phyloP scores from a whole-genome alignment of 2,329 filamentous ascomycete species.

The Aspergillus ibericus region DNA sequence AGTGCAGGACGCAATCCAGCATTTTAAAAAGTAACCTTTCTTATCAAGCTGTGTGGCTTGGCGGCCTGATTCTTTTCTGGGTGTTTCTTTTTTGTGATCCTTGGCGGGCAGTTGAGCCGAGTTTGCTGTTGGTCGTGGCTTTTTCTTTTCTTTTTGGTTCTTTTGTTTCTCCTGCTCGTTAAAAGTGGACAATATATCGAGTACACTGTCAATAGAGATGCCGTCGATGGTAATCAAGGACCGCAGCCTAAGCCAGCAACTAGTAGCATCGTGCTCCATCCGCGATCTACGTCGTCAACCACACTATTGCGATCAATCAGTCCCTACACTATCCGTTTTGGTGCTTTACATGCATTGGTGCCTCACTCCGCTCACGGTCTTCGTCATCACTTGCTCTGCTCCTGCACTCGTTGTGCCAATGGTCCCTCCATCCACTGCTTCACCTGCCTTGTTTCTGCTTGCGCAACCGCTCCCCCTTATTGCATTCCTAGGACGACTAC shows the following conservation, averaged over 20 bases:
- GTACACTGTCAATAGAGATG: too few relatives aligned
- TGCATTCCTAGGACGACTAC: too few relatives aligned
- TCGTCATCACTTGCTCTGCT: background rate
- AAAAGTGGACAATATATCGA: background rate
- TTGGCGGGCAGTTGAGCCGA: background rate
- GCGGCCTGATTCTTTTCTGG: background rate
- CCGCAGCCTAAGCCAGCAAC: too few relatives aligned
- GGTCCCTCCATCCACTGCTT: background rate
- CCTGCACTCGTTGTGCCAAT: background rate
- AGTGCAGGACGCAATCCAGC: background rate
- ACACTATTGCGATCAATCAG: constrained; percentile 1
- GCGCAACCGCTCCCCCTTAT: background rate
- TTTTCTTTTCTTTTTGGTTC: background rate
- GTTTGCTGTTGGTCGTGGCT: background rate
- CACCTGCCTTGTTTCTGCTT: background rate
- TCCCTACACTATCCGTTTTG: background rate
- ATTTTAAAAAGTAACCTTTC: background rate
- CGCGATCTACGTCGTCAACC: background rate
- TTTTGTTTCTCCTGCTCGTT: background rate
- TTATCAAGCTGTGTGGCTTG: background rate
- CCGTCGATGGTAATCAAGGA: background rate
- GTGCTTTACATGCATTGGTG: constrained; percentile 1
- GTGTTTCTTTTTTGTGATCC: background rate
- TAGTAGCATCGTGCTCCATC: background rate
- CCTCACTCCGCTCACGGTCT: background rate